Evolutionary conservation across 352 stramenopile genomes (phyloP).

Genomic region (Hyaloperonospora arabidopsidis): DNA sequence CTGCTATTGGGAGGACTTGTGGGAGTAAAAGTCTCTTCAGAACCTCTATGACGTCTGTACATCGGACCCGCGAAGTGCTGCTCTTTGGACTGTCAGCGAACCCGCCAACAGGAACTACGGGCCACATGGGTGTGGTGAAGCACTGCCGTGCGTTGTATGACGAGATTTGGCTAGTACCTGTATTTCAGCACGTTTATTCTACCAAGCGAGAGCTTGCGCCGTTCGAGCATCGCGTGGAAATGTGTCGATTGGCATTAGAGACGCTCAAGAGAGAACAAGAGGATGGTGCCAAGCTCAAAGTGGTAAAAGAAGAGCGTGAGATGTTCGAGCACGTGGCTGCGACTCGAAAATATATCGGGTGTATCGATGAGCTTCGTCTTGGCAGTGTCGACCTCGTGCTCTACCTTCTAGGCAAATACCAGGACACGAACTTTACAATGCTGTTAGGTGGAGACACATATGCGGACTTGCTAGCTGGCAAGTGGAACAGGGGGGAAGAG

Average conservation of each 20-base stretch:
- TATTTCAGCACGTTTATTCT: conserved; percentile 86
- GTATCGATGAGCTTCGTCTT: conserved; percentile 30
- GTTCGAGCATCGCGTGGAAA: conserved; percentile 64
- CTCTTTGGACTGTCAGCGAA: conserved; percentile 84
- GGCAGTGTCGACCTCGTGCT: conserved; percentile 72
- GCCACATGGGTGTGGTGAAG: conserved; percentile 76
- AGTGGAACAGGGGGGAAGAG: conserved; percentile 82
- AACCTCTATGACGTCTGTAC: no score
- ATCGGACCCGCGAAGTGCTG: conserved; percentile 40
- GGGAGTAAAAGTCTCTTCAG: no score
- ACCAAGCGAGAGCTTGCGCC: conserved; percentile 66
- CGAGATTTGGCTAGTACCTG: conserved; percentile 84
- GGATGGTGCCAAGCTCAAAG: conserved; percentile 29
- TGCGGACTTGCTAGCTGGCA: conserved; percentile 65
- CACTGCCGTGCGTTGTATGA: conserved; percentile 61
- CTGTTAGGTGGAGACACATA: conserved; percentile 81
- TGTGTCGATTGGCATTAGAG: conserved; percentile 58
- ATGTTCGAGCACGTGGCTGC: conserved; percentile 43
- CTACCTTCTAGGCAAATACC: conserved; percentile 38
- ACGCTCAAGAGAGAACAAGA: conserved; percentile 17
- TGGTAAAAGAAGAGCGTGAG: conserved; percentile 59
- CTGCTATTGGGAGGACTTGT: no score
- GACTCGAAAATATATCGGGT: conserved; percentile 11
- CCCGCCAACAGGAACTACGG: conserved; percentile 54
- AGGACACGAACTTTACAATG: conserved; percentile 58